Evolutionary conservation across 2,329 filamentous ascomycete genomes (phyloP).

Genomic region (Monosporascus sp.): DNA sequence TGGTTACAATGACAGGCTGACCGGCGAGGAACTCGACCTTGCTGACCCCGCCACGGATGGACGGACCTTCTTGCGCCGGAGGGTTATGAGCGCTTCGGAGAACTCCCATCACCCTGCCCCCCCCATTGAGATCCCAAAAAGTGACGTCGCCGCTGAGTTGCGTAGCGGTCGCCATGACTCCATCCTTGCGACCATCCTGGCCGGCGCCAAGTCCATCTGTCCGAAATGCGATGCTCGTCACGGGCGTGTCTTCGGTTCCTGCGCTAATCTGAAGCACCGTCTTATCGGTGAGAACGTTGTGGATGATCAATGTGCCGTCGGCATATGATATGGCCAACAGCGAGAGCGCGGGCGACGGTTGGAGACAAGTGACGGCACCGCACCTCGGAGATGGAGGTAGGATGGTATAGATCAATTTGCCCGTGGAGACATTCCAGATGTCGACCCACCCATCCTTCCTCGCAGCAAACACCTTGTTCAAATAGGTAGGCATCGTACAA

Average conservation of each 20-base stretch:
- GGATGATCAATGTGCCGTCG: conserved; percentile 71
- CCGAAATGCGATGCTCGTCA: conserved; percentile 84
- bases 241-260: conserved; percentile 56
- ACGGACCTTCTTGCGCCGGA: conserved; percentile 47
- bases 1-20: conserved; percentile 85
- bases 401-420: conserved; percentile 85
- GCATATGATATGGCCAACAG: conserved; percentile 84
- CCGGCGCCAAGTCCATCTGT: conserved; percentile 86
- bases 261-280: conserved; percentile 64
- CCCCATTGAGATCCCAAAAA: conserved; percentile 91
- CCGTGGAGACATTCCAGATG: conserved; percentile 95
- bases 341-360: conserved; percentile 78
- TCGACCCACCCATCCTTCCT: conserved; percentile 84
- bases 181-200: conserved; percentile 75
- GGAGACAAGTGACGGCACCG: conserved; percentile 80
- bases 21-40: conserved; percentile 84
- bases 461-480: conserved; percentile 94
- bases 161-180: conserved; percentile 91
- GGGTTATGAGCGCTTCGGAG: conserved; percentile 84
- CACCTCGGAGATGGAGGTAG: conserved; percentile 66
- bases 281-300: conserved; percentile 76
- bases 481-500: conserved; percentile 84
- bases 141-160: conserved; percentile 78
- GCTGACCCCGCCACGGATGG: conserved; percentile 72
- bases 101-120: conserved; percentile 79